Evolutionary conservation across 2,329 filamentous ascomycete genomes (phyloP), one percentile per base, ranked within the genome.

Genomic region (Parascedosporium putredinis): DNA sequence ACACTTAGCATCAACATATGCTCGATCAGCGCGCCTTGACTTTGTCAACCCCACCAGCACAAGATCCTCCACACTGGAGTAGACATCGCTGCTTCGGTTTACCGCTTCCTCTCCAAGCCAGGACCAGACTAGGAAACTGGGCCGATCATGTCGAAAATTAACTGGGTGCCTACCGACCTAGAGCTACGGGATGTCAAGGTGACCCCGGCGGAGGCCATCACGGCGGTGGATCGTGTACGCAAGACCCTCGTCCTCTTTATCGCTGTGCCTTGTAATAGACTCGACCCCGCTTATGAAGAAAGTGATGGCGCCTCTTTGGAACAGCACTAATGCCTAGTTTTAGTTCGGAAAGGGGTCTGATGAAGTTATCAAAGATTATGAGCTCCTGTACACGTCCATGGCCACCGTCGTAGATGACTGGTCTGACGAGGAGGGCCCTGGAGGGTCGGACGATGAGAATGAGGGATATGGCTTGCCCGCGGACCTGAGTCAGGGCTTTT

Each of bases 401-500:
- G 5, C 36, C 20, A 20, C 16, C 18, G 16, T 20, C 2, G 5
- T 20, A 14, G 38, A 23, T 9, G 16, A 42, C 16, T 42, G 38
- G 38, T 16, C 38, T 5, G 8, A 16, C 20, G 38, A 42, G 12
- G 38, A 57, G 18, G 51, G 53, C 5, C 52, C 52, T 7, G 52
- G 52, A 8, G 54, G 55, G 18, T 55, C 57, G 6, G 60, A 61
- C 48, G 58, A 55, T 20, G 58, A 63, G 9, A 60, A 56, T 42
- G 57, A 59, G 7, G 58, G 60, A 4, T 44, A 24, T 9, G 50
- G 18, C 16, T 20, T 42, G 14, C 38, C 38, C 12, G 23, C 38
- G 1, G 38, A 20, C 23, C 38, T 42, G 18, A 5, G 10, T 18
- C 23, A 24, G 4, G 16, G 14, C 31, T 25, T 4, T 18, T 20